Evolutionary conservation across 2,329 filamentous ascomycete genomes (phyloP).

Genomic region (Ascosphaera apis): DNA sequence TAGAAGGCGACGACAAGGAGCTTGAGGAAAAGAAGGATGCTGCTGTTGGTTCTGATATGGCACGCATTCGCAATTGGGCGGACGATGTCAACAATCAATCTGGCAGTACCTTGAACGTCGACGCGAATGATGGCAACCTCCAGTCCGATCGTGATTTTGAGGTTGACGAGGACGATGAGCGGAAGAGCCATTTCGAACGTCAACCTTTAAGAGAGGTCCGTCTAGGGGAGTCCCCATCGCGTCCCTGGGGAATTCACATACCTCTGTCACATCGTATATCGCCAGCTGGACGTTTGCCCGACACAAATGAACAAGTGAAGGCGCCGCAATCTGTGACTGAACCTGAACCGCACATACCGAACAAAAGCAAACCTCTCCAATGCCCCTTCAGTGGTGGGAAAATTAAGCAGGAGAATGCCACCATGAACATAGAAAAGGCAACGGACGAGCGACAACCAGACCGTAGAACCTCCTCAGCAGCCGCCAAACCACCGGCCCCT

Average conservation of each 20-base stretch:
- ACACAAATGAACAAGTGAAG: not conserved
- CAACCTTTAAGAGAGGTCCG: conserved; percentile 58
- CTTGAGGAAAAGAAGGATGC: conserved; percentile 17
- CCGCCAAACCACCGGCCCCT: not conserved
- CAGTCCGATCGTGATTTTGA: conserved; percentile 8
- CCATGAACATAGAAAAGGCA: not conserved
- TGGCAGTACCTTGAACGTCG: not conserved
- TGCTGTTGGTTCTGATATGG: conserved; percentile 30
- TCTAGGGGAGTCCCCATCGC: conserved; percentile 80
- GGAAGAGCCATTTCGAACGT: conserved; percentile 58
- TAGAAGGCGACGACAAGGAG: conserved; percentile 15
- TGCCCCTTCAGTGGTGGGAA: not conserved
- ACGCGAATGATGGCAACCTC: not conserved
- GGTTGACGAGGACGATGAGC: conserved; percentile 24
- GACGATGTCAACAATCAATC: conserved; percentile 38
- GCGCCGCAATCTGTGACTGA: not conserved
- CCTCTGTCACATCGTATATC: conserved; percentile 30
- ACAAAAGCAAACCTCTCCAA: not conserved
- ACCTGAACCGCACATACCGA: not conserved
- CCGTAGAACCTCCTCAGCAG: not conserved
- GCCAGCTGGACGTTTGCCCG: conserved; percentile 2
- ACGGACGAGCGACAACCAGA: no score
- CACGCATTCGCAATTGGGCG: conserved; percentile 65
- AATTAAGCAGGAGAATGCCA: not conserved
- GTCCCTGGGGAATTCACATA: conserved; percentile 79